A percentile compares a stretch with the other conserved stretches of the same genome.
phyloP scores from a whole-genome alignment of 306 rosid species.

The Cucumis hystrix region DNA sequence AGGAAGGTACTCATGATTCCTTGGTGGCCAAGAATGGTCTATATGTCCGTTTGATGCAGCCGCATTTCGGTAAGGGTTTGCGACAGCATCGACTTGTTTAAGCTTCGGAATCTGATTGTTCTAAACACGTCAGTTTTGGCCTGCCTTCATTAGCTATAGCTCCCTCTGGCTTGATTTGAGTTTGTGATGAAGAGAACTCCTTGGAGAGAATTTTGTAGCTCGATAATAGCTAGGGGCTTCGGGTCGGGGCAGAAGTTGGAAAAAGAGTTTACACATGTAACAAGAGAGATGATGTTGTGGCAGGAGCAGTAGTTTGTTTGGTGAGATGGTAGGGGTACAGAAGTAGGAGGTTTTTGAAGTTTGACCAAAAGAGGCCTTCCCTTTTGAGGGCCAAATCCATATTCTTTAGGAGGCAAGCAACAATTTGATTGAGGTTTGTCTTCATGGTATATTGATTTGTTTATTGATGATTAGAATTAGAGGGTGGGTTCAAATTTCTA shows the following conservation, averaged over 20 bases:
- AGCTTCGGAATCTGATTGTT: conserved; percentile 19
- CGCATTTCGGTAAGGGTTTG: conserved; percentile 89
- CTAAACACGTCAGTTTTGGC: conserved; percentile 10
- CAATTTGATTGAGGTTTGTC: conserved; percentile 25
- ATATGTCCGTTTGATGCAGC: conserved; percentile 93
- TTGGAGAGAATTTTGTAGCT: conserved; percentile 18
- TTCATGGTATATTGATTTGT: conserved; percentile 57
- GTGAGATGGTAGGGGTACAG: conserved; percentile 34
- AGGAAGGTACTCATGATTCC: conserved; percentile 77
- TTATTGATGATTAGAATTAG: conserved; percentile 23
- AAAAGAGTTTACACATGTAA: conserved; percentile 17
- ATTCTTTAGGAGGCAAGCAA: conserved; percentile 83
- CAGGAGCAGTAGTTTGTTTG: conserved; percentile 25
- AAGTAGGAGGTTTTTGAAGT: conserved; percentile 35
- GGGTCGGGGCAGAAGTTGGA: conserved; percentile 12
- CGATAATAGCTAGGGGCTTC: conserved; percentile 15
- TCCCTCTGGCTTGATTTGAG: conserved; percentile 28
- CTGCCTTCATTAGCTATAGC: conserved; percentile 17
- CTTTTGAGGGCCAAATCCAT: conserved; percentile 24
- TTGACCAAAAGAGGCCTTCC: conserved; percentile 26
- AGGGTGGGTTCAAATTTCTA: conserved; percentile 32
- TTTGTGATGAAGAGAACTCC: conserved; percentile 16
- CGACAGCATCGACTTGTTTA: conserved; percentile 85
- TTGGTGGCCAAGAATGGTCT: conserved; percentile 81
- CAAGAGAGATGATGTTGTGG: conserved; percentile 26